Percentiles rank a stretch among this genome's conserved stretches.
These are phyloP conservation scores for Trichoderma sp. DNA, from an alignment of 2,329 filamentous ascomycete species.

Conservation along the genomic window DNA sequence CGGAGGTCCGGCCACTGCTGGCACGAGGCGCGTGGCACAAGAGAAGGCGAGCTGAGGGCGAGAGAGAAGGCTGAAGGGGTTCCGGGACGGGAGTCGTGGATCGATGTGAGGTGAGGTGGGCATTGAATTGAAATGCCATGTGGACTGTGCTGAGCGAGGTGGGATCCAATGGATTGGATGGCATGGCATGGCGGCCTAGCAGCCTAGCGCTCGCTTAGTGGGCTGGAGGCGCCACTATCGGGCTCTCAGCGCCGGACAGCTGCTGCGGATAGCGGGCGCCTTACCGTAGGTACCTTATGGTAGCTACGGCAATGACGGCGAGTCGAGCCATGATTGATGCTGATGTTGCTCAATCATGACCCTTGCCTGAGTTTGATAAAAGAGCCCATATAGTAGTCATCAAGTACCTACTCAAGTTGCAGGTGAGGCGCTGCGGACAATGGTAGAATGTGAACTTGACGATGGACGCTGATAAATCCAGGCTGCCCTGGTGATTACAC, in stretches of 20 bases:
- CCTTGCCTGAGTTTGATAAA: neutral
- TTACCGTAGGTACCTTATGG: no score
- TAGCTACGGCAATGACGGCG: no score
- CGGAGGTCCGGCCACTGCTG: neutral
- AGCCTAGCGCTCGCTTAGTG: conserved; percentile 7
- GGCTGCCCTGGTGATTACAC: neutral
- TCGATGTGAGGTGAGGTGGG: no score
- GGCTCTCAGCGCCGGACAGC: conserved; percentile 11
- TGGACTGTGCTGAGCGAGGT: no score
- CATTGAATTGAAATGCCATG: no score
- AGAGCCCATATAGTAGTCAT: neutral
- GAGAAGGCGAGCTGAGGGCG: no score
- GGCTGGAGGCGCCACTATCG: conserved; percentile 6
- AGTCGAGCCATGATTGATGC: no score
- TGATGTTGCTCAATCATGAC: neutral
- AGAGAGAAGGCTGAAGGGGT: conserved; percentile 4
- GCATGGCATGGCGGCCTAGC: conserved; percentile 11
- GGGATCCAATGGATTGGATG: no score
- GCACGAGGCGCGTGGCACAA: neutral
- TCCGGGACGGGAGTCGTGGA: neutral
- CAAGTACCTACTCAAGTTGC: no score
- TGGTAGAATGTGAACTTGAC: neutral
- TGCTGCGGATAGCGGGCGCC: neutral
- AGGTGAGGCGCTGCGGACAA: no score
- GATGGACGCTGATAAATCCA: conserved; percentile 3